These are phyloP conservation scores for Nemania diffusa DNA, from an alignment of 2,329 filamentous ascomycete genomes.

Conservation along the genomic window DNA sequence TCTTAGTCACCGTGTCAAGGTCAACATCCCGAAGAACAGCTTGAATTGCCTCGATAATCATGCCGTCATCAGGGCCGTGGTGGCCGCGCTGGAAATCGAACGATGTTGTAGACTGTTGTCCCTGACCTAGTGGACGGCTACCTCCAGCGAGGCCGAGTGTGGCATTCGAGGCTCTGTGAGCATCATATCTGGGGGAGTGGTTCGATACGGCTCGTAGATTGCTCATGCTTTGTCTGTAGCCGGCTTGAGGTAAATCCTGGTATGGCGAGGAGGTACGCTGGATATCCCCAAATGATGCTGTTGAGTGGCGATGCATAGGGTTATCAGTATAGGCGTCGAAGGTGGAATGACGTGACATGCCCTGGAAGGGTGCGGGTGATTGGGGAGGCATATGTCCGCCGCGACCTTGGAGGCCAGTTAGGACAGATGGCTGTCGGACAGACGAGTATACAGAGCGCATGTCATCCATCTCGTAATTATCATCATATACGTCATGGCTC, in stretches of 20 bases:
- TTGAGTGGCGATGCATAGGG: constrained; percentile 72
- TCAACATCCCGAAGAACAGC: constrained; percentile 87
- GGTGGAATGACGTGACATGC: constrained; percentile 55
- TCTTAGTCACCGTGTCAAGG: constrained; percentile 97
- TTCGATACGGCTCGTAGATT: constrained; percentile 63
- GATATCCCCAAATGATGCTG: constrained; percentile 71
- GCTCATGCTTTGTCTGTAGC: constrained; percentile 68
- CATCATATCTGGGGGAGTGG: constrained; percentile 57
- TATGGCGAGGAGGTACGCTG: constrained; percentile 66
- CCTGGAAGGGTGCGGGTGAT: constrained; percentile 78
- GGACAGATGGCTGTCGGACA: constrained; percentile 85
- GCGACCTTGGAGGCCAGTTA: constrained; percentile 82
- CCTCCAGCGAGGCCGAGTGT: constrained; percentile 61
- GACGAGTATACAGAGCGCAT: constrained; percentile 97
- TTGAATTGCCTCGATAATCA: constrained; percentile 87
- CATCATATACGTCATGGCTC: constrained; percentile 71
- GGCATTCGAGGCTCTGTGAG: constrained; percentile 55
- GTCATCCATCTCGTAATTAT: constrained; percentile 96
- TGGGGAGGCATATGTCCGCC: constrained; percentile 82
- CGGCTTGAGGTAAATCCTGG: constrained; percentile 62
- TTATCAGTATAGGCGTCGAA: constrained; percentile 61
- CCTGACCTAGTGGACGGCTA: constrained; percentile 58
- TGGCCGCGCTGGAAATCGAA: constrained; percentile 71
- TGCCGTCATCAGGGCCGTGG: constrained; percentile 77
- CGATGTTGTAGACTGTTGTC: constrained; percentile 61